Base-by-base conservation (phyloP, 2,329 filamentous ascomycete genomes). In the Penicillium crustosum region DNA sequence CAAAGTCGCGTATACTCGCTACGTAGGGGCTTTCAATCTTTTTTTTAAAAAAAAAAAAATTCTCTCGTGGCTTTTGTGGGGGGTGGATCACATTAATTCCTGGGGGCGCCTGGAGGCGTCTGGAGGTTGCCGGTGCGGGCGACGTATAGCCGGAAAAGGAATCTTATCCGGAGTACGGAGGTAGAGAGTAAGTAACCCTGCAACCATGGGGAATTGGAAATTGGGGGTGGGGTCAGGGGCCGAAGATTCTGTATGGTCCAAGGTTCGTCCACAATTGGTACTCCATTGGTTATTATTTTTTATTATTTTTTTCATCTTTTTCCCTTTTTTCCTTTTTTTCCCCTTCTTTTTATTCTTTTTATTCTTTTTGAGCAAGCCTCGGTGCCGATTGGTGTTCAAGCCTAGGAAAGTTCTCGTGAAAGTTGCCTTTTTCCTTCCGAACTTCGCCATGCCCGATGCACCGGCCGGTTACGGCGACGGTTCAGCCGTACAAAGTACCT, bases 401-500 rank as follows among this genome's bases (percentile, higher is more conserved):
- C 8, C 2, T 19, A 38, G 17, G 6, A 44, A 45, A 15, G n/a
- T 21, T 36, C 45, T 44, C 38, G 47, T 51, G 29, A 31, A 19
- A 55, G 31, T 55, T 49, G 27, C 52, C 52, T 31, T 55, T 43
- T 50, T 29, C n/a, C 45, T 42, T 43, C 39, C 21, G 39, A 36
- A 12, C 10, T 19, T 44, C 41, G 50, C 31, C 41, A 13, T 33
- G 6, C 4, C 47, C 38, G 44, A 27, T 41, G 6, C 6, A 17
- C 43, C 42, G 27, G 25, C 29, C 33, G 19, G 36, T 49, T 49
- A 39, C 9, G 43, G 42, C 29, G 12, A 27, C 13, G n/a, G 31
- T 35, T 49, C 38, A 51, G 49, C 49, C 27, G n/a, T 47, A 19
- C 25, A 45, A 29, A 21, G 49, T 42, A n/a, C 27, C 25, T 31